Conservation (phyloP, 225 moss, liverwort and hornwort species). For the Neckera pumila region DNA sequence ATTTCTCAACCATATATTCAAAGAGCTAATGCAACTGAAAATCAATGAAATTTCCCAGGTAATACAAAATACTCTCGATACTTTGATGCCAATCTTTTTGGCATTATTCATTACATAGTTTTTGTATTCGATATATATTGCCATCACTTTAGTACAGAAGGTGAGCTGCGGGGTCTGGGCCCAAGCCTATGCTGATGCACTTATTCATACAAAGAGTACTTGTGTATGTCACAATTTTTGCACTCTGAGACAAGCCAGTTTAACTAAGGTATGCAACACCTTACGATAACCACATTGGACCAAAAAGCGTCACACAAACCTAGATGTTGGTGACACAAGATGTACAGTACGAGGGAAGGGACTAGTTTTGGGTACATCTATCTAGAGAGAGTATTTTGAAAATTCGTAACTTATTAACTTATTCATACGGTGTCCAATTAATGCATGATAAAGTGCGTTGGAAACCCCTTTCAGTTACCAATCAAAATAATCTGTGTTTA, state of each 20-base stretch:
- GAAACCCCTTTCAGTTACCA: neutral
- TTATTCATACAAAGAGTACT: neutral
- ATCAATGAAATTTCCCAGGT: neutral
- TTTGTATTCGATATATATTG: neutral
- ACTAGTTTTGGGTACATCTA: neutral
- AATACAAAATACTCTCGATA: neutral
- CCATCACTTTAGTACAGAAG: neutral
- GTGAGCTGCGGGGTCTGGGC: neutral
- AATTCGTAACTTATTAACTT: neutral
- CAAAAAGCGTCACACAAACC: too few relatives aligned
- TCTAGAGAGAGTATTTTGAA: neutral
- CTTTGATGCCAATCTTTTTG: neutral
- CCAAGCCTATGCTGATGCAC: neutral
- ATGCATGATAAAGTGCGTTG: neutral
- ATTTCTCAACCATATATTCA: neutral
- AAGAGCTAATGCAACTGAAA: neutral
- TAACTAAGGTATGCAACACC: neutral
- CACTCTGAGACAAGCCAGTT: neutral
- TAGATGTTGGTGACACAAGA: neutral
- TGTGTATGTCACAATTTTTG: neutral
- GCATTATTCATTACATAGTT: neutral
- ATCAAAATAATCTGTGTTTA: neutral
- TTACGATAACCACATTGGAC: neutral
- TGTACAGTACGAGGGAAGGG: neutral
- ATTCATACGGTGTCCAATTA: neutral